Percentiles rank a stretch among this genome's conserved stretches.
These are phyloP conservation scores for Trichocomaceae sp. DNA, from an alignment of 2,329 filamentous ascomycete genomes.

Conservation along the genomic window DNA sequence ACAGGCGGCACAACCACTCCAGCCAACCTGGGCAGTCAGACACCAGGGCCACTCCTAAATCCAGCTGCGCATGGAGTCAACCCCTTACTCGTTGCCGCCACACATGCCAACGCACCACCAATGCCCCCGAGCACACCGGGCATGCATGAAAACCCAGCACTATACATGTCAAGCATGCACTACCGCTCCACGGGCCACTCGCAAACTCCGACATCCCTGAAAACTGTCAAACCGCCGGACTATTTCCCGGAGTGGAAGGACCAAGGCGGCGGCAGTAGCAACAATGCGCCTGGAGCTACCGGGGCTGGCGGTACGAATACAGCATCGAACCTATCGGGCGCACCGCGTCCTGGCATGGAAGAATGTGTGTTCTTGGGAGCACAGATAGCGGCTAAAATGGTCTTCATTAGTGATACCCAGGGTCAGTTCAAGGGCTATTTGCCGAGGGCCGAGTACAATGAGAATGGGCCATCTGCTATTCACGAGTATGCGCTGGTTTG, in stretches of 20 bases:
- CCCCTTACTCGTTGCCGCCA: slow-evolving; percentile 84
- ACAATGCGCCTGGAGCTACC: slow-evolving; percentile 28
- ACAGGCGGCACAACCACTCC: slow-evolving; percentile 92
- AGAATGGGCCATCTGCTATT: slow-evolving; percentile 58
- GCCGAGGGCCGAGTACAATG: slow-evolving; percentile 62
- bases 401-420: slow-evolving; percentile 60
- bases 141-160: slow-evolving; percentile 19
- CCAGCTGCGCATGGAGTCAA: slow-evolving; percentile 63
- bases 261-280: slow-evolving; percentile 36
- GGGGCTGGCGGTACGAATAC: slow-evolving; percentile 15
- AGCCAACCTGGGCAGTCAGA: slow-evolving; percentile 34
- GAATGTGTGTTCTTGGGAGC: slow-evolving; percentile 82
- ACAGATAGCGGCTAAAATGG: slow-evolving; percentile 72
- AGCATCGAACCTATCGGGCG: slow-evolving; percentile 37
- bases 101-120: slow-evolving; percentile 42
- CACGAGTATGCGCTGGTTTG: slow-evolving; percentile 45
- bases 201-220: slow-evolving; percentile 78
- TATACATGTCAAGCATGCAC: slow-evolving; percentile 29
- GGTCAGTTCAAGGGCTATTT: slow-evolving; percentile 63
- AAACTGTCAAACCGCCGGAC: slow-evolving; percentile 67
- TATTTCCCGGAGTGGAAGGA: slow-evolving; percentile 92
- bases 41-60: slow-evolving; percentile 48
- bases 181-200: slow-evolving; percentile 57
- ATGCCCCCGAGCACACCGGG: slow-evolving; percentile 28
- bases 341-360: slow-evolving; percentile 51